A percentile compares a stretch with the other conserved stretches of the same genome.
Evolutionary conservation across 345 rosid species (phyloP).

Genomic region (Excoecaria agallocha): DNA sequence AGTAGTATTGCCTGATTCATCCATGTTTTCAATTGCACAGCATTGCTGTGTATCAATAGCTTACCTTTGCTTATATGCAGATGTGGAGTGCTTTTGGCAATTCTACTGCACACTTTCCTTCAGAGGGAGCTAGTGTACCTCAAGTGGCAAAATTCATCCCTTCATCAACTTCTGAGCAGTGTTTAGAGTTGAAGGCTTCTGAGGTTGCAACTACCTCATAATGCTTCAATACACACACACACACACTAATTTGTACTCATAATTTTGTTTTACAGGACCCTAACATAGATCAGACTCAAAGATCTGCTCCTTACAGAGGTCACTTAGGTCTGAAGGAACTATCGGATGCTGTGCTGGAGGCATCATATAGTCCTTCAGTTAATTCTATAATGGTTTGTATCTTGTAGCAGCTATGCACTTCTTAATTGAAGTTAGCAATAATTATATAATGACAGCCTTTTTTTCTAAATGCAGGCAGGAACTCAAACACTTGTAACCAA

Average conservation of each 20-base stretch:
- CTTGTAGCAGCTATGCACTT: neutral
- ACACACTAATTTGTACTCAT: conserved; percentile 28
- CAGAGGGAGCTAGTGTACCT: conserved; percentile 31
- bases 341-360: conserved; percentile 30
- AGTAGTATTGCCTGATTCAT: neutral
- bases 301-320: conserved; percentile 28
- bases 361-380: conserved; percentile 35
- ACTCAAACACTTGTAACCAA: conserved; percentile 33
- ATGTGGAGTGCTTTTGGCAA: conserved; percentile 75
- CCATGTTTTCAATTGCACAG: neutral
- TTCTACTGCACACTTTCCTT: conserved; percentile 37
- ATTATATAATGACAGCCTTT: conserved; percentile 11
- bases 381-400: conserved; percentile 43
- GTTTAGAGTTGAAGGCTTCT: conserved; percentile 34
- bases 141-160: conserved; percentile 33
- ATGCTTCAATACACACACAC: too few relatives aligned
- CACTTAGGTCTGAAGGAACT: conserved; percentile 30
- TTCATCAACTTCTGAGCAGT: conserved; percentile 38
- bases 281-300: conserved; percentile 31
- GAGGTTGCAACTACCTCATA: conserved; percentile 39
- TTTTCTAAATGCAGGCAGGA: conserved; percentile 45
- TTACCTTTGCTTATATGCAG: conserved; percentile 39
- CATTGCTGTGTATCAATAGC: neutral
- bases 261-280: conserved; percentile 36
- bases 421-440: neutral